Conservation (phyloP, 768 basidiomycete species). For the Lactarius sanguifluus region DNA sequence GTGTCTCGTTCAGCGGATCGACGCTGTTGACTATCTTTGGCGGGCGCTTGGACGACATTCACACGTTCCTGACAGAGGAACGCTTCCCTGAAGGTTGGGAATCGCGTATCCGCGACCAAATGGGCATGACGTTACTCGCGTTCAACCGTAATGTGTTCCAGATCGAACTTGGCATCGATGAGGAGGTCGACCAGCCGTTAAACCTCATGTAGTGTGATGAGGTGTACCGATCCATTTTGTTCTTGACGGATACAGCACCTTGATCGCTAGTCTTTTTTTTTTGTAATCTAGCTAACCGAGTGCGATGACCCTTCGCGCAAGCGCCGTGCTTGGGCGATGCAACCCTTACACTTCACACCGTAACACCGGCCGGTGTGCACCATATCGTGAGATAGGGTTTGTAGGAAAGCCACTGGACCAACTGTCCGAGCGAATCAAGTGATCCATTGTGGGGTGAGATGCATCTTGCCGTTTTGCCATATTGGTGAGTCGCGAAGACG, state of each 20-base stretch:
- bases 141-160: conserved; percentile 47
- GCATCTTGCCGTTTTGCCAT: too few species aligned
- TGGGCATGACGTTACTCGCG: conserved; percentile 57
- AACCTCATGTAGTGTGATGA: conserved; percentile 6
- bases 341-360: conserved; percentile 9
- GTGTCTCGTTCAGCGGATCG: conserved; percentile 47
- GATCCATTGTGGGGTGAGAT: neutral
- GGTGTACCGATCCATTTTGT: neutral
- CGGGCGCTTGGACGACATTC: conserved; percentile 56
- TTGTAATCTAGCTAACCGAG: neutral
- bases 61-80: conserved; percentile 60
- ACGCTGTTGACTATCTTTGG: conserved; percentile 68
- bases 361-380: neutral
- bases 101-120: conserved; percentile 48
- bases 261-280: neutral
- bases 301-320: conserved; percentile 17
- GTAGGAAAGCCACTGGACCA: neutral
- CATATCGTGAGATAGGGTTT: neutral
- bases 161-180: conserved; percentile 37
- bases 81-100: conserved; percentile 73
- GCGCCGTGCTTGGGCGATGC: conserved; percentile 12
- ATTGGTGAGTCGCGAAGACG: too few species aligned
- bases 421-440: conserved; percentile 34
- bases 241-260: neutral
- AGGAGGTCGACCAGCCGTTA: conserved; percentile 31